Percentiles rank a stretch among this genome's conserved stretches.
phyloP scores from a whole-genome alignment of 106 monocot species.

The Triglochin maritima region DNA sequence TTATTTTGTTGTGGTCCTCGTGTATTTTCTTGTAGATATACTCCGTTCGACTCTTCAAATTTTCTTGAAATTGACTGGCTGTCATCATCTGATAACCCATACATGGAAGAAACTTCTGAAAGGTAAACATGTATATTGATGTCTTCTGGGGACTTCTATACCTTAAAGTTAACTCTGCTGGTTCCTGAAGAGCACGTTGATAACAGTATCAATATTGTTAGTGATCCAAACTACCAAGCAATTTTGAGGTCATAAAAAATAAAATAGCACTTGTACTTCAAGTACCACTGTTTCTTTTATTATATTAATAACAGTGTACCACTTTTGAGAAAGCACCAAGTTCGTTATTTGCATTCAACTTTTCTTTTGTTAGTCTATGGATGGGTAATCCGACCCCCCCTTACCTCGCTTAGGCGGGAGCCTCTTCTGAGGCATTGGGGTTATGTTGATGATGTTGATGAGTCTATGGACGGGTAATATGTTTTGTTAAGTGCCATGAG shows the following conservation, averaged over 20 bases:
- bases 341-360: background rate
- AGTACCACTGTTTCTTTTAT: background rate
- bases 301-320: background rate
- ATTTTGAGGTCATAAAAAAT: background rate
- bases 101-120: constrained; percentile 57
- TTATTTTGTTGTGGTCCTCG: background rate
- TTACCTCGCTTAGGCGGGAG: no score
- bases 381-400: no score
- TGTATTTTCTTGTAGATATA: constrained; percentile 22
- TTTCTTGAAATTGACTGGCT: constrained; percentile 77
- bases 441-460: no score
- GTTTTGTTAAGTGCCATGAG: background rate
- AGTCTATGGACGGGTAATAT: background rate
- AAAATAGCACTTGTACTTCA: background rate
- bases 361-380: background rate
- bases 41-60: constrained; percentile 59
- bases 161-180: background rate
- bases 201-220: no score
- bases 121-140: constrained; percentile 28
- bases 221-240: background rate
- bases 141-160: background rate
- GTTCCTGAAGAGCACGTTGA: background rate
- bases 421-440: no score
- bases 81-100: constrained; percentile 75
- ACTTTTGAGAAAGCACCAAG: no score